Percentiles rank a stretch among this genome's conserved stretches.
These are phyloP conservation scores for Moesziomyces globuligerus DNA, from an alignment of 1,284 basidiomycete genomes.

Conservation along the genomic window DNA sequence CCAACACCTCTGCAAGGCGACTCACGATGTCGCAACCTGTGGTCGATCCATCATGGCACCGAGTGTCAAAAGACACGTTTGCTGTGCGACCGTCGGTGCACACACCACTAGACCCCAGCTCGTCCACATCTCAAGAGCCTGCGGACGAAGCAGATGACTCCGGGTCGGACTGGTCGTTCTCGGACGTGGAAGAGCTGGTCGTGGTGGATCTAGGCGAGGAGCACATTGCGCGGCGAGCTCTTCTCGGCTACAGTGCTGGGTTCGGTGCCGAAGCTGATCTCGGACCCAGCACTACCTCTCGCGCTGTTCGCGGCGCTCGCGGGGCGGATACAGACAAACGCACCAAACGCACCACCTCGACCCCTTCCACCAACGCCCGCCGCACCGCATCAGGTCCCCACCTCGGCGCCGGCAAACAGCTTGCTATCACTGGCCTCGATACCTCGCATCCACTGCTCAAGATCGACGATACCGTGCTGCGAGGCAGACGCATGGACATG, in stretches of 20 bases:
- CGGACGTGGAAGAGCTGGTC: conserved; percentile 30
- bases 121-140: background rate
- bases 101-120: conserved; percentile 8
- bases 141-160: conserved; percentile 5
- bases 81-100: conserved; percentile 3
- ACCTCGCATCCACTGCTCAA: conserved; percentile 30
- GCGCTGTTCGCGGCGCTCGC: background rate
- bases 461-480: conserved; percentile 31
- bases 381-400: conserved; percentile 1
- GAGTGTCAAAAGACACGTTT: conserved; percentile 24
- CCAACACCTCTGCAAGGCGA: background rate
- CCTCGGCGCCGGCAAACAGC: conserved; percentile 19
- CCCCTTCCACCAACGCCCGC: background rate
- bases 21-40: conserved; percentile 16
- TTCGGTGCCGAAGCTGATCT: conserved; percentile 4
- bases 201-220: conserved; percentile 39
- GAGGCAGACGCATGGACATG: conserved; percentile 18
- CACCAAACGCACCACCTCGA: background rate
- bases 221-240: conserved; percentile 15
- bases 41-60: conserved; percentile 28
- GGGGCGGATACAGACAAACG: background rate
- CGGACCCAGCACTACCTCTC: background rate
- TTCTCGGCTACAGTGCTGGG: conserved; percentile 24
- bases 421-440: conserved; percentile 38
- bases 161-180: conserved; percentile 34